phyloP scores from a whole-genome alignment of 495 filamentous ascomycete genomes.

The Penicillium chermesinum region DNA sequence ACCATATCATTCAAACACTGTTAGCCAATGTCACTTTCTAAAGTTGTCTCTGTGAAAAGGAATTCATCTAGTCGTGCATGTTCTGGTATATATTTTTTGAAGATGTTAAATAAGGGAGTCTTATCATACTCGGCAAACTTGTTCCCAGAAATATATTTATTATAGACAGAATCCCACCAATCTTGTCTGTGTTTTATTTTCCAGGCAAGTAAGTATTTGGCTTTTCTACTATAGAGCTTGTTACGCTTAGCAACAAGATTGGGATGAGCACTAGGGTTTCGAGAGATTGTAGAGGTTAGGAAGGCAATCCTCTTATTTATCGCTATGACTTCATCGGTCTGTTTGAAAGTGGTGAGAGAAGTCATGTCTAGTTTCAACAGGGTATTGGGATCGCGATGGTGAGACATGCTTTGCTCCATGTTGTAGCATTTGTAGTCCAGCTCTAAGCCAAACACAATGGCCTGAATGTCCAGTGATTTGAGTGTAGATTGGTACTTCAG shows the following conservation, averaged over 20 bases:
- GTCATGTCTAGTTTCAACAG: slow-evolving; percentile 13
- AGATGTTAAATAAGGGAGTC: slow-evolving; percentile 16
- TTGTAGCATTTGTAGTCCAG: slow-evolving; percentile 18
- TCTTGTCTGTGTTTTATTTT: slow-evolving; percentile 12
- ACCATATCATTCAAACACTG: slow-evolving; percentile 16
- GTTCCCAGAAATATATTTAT: slow-evolving; percentile 18
- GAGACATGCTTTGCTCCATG: slow-evolving; percentile 24
- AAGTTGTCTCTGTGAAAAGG: slow-evolving; percentile 10
- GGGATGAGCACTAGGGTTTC: slow-evolving; percentile 5
- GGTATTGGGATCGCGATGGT: slow-evolving; percentile 17
- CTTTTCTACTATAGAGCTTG: slow-evolving; percentile 17
- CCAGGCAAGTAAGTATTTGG: slow-evolving; percentile 8
- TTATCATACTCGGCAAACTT: slow-evolving; percentile 15
- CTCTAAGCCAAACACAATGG: slow-evolving; percentile 17
- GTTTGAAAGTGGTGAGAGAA: slow-evolving; percentile 10
- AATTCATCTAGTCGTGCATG: slow-evolving; percentile 8
- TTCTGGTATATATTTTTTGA: slow-evolving; percentile 16
- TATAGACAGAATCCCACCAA: slow-evolving; percentile 17
- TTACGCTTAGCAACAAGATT: slow-evolving; percentile 5
- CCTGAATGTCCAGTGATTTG: slow-evolving; percentile 18
- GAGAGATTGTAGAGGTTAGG: slow-evolving; percentile 11
- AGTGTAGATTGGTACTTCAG: slow-evolving; percentile 20
- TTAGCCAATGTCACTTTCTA: slow-evolving; percentile 15
- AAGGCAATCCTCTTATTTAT: slow-evolving; percentile 14
- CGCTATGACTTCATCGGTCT: slow-evolving; percentile 6